Percentiles rank a stretch among this genome's conserved stretches.
Conservation (phyloP, 495 filamentous ascomycete species). For the Neurospora terricola region DNA sequence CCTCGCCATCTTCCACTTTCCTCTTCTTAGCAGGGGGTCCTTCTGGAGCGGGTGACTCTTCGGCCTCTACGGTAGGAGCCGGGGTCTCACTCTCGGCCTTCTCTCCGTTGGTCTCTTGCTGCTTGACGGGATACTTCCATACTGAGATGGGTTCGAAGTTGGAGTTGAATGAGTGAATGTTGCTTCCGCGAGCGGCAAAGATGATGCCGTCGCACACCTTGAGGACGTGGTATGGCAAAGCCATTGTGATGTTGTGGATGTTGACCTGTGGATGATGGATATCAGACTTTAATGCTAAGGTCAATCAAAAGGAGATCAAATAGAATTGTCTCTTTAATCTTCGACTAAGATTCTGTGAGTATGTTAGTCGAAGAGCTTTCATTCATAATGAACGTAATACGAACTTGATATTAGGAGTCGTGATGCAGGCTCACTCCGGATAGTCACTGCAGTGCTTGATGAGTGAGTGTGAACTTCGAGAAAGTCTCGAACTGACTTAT, state of each 20-base stretch:
- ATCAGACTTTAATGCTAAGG: background rate
- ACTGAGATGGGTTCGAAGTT: constrained; percentile 26
- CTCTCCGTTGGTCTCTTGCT: background rate
- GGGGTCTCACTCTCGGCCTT: constrained; percentile 1
- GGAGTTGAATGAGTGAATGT: constrained; percentile 31
- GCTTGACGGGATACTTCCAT: constrained; percentile 28
- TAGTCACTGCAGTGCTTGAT: background rate
- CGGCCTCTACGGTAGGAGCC: background rate
- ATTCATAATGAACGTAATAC: background rate
- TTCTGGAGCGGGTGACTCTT: constrained; percentile 13
- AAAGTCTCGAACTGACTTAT: constrained; percentile 1
- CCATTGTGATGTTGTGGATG: constrained; percentile 11
- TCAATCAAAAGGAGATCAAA: background rate
- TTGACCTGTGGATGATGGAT: background rate
- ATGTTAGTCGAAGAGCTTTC: background rate
- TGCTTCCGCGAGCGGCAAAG: constrained; percentile 32
- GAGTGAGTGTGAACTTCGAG: background rate
- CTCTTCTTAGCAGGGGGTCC: constrained; percentile 24
- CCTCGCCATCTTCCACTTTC: constrained; percentile 11
- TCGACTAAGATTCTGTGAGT: background rate
- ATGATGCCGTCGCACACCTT: constrained; percentile 26
- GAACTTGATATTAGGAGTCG: background rate
- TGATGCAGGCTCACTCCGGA: background rate
- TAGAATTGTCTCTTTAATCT: background rate
- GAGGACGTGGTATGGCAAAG: constrained; percentile 33